Evolutionary conservation across 75 land plant genomes (phyloP), one percentile per base, ranked within the genome.

Genomic region (Pinus taeda): DNA sequence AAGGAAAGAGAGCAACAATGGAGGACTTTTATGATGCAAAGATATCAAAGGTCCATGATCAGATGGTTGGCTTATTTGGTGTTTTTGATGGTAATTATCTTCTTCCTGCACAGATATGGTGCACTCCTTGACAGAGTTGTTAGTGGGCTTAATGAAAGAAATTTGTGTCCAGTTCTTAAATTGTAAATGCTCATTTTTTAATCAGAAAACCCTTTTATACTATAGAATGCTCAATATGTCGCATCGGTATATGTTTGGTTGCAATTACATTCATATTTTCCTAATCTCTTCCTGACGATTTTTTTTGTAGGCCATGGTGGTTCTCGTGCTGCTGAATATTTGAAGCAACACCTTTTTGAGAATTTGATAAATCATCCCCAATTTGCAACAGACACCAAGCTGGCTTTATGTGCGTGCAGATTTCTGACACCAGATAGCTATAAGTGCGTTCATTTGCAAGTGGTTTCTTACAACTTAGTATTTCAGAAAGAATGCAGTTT

Each of bases 251-350:
- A 14, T 69, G 42, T 69, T 20, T 42, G 72, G 42, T 42, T 42
- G 24, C 53, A 42, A n/a, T n/a, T 30, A 33, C 42, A 3, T 69
- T 49, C 49, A 39, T 7, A 69, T 69, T 45, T 69, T 42, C 3
- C 39, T 69, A 11, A n/a, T 3, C 3, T 65, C 37, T 64, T 64
- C 69, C 36, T 69, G 21, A 20, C 39, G 33, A n/a, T 74, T 57
- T 76, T 4, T 8, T 13, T 49, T 72, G 22, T 79, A 94, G 97
- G 97, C 67, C 98, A 95, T 77, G 96, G 98, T 59, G 98, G 98
- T 39, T 85, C 91, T 60, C 90, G 92, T 62, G 96, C 98, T 75
- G 96, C 98, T 33, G 96, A 95, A 76, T 95, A 83, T 83, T 82
- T 95, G 78, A 91, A 93, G 85, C 79, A 89, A 36, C 87, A 93